Percentiles rank a stretch among this genome's conserved stretches.
These are phyloP conservation scores for Phylloporus rhodoxanthus DNA, from an alignment of 768 basidiomycete species.

Conservation along the genomic window DNA sequence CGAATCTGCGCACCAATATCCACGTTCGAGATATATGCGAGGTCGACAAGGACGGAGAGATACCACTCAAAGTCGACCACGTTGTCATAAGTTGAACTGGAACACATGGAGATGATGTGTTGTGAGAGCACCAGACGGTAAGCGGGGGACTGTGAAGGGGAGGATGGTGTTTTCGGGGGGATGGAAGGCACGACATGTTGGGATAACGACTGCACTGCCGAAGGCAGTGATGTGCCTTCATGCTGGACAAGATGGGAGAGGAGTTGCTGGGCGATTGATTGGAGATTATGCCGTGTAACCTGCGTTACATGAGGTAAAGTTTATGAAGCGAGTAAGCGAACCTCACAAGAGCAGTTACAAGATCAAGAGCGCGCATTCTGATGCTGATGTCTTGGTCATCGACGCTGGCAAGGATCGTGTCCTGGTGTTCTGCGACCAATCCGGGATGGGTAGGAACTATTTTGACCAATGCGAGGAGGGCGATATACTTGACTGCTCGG, in stretches of 20 bases:
- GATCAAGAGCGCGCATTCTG: slow-evolving; percentile 90
- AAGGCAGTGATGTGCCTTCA: slow-evolving; percentile 48
- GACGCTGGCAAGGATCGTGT: slow-evolving; percentile 82
- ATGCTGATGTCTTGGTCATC: slow-evolving; percentile 95
- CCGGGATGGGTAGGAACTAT: slow-evolving; percentile 91
- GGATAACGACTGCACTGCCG: slow-evolving; percentile 48
- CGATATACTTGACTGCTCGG: slow-evolving; percentile 90
- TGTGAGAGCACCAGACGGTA: slow-evolving; percentile 83
- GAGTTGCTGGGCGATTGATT: slow-evolving; percentile 85
- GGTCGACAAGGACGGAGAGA: slow-evolving; percentile 87
- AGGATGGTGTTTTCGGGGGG: slow-evolving; percentile 33
- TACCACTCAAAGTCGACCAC: slow-evolving; percentile 97
- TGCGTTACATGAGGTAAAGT: slow-evolving; percentile 27
- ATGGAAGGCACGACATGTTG: slow-evolving; percentile 46
- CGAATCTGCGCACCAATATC: slow-evolving; percentile 73
- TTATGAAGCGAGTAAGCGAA: not conserved
- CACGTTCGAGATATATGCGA: slow-evolving; percentile 81
- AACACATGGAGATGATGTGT: slow-evolving; percentile 81
- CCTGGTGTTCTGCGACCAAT: slow-evolving; percentile 86
- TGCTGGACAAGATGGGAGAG: slow-evolving; percentile 74
- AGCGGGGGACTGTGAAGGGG: slow-evolving; percentile 68
- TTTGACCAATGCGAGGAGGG: slow-evolving; percentile 89
- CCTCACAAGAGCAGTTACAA: slow-evolving; percentile 86
- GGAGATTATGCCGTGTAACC: slow-evolving; percentile 80
- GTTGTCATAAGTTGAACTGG: slow-evolving; percentile 77